A percentile compares a stretch with the other conserved stretches of the same genome.
Evolutionary conservation across 192 early-diverging fungal genomes (phyloP).

Genomic region (Podila horticola): DNA sequence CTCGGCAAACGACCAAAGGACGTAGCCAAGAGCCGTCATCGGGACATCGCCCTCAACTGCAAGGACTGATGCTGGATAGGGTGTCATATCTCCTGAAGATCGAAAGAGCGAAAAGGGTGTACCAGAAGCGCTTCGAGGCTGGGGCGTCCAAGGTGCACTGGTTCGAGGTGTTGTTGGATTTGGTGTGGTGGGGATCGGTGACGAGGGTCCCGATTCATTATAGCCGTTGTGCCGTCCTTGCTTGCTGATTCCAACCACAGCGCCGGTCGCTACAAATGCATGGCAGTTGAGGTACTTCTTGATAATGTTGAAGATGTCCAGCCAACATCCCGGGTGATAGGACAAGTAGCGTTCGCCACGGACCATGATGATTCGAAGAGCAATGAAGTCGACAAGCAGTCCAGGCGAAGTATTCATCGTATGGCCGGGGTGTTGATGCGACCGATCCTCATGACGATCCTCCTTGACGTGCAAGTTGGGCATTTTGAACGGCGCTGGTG

Average conservation of each 20-base stretch:
- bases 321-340: constrained; percentile 56
- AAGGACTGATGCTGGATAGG: not conserved
- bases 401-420: constrained; percentile 39
- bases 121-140: not conserved
- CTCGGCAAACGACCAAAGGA: constrained; percentile 64
- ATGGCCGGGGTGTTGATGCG: not conserved
- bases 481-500: not conserved
- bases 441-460: constrained; percentile 1
- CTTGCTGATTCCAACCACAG: not conserved
- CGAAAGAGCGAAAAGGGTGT: constrained; percentile 9
- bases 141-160: constrained; percentile 20
- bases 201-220: constrained; percentile 12
- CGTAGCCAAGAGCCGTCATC: constrained; percentile 54
- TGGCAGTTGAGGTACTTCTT: constrained; percentile 41
- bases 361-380: constrained; percentile 63
- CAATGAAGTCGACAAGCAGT: constrained; percentile 60
- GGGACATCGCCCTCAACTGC: constrained; percentile 5
- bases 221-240: constrained; percentile 2
- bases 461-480: constrained; percentile 5
- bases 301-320: constrained; percentile 55
- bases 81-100: constrained; percentile 12
- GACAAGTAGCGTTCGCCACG: constrained; percentile 59
- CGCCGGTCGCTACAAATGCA: constrained; percentile 8
- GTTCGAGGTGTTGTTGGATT: constrained; percentile 25
- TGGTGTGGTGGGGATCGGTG: constrained; percentile 10